These are phyloP conservation scores for Aechmea fasciata DNA, from an alignment of 176 grass and related monocot genomes.

Conservation along the genomic window DNA sequence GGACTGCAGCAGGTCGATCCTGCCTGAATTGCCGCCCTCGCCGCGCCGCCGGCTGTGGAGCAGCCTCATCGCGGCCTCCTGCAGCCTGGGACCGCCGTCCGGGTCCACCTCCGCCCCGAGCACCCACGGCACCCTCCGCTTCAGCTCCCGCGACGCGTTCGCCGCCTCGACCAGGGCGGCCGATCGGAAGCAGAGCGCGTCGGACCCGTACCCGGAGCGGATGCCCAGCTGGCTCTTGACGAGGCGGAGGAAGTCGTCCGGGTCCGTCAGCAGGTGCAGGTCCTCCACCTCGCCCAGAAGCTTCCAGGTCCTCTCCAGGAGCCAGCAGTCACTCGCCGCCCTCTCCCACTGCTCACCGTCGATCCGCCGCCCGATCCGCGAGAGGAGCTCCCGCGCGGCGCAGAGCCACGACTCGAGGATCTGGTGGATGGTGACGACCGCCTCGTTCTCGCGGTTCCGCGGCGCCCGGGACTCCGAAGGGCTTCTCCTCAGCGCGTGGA, in stretches of 20 bases:
- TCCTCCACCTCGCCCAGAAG: slow-evolving; percentile 76
- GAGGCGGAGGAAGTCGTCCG: slow-evolving; percentile 80
- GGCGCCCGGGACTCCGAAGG: slow-evolving; percentile 33
- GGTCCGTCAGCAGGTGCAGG: slow-evolving; percentile 87
- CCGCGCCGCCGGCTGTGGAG: slow-evolving; percentile 68
- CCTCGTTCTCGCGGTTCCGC: slow-evolving; percentile 56
- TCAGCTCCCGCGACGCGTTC: slow-evolving; percentile 46
- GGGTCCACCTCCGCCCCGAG: slow-evolving; percentile 79
- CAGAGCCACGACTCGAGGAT: slow-evolving; percentile 89
- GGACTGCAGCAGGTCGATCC: slow-evolving; percentile 71
- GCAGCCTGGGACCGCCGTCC: slow-evolving; percentile 75
- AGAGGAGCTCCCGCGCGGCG: slow-evolving; percentile 42
- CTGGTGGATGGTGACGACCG: slow-evolving; percentile 56
- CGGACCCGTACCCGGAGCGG: slow-evolving; percentile 32
- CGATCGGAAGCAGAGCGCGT: slow-evolving; percentile 74
- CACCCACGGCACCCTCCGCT: slow-evolving; percentile 56
- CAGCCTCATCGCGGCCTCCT: slow-evolving; percentile 78
- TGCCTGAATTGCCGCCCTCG: slow-evolving; percentile 39
- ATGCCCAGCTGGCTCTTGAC: slow-evolving; percentile 71
- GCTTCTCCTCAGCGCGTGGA: slow-evolving; percentile 55
- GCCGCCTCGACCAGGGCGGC: slow-evolving; percentile 46
- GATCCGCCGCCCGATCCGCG: slow-evolving; percentile 40
- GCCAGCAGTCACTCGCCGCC: slow-evolving; percentile 72
- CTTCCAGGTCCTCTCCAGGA: slow-evolving; percentile 78
- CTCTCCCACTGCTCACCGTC: slow-evolving; percentile 49